These are phyloP conservation scores for Aspergillus tamarii DNA, from an alignment of 2,329 filamentous ascomycete genomes.

Conservation along the genomic window DNA sequence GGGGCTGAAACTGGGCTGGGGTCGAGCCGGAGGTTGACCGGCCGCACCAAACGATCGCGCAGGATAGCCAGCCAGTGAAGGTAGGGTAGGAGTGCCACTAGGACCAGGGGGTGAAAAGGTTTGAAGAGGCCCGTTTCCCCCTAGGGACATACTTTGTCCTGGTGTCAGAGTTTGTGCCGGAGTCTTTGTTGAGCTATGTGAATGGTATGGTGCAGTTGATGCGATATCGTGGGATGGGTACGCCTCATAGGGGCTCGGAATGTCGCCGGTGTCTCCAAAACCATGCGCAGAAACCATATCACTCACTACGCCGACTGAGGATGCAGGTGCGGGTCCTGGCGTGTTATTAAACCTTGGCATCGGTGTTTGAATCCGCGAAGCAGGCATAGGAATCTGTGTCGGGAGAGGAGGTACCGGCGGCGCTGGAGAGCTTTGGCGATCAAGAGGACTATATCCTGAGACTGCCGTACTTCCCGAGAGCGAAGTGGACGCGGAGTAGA, in stretches of 20 bases:
- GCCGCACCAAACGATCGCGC: constrained; percentile 22
- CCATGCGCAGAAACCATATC: constrained; percentile 15
- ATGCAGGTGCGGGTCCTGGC: constrained; percentile 20
- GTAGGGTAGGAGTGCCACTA: constrained; percentile 10
- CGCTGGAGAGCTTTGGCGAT: constrained; percentile 31
- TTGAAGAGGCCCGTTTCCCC: constrained; percentile 11
- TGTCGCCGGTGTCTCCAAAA: constrained; percentile 9
- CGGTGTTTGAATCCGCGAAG: constrained; percentile 17
- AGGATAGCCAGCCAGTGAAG: constrained; percentile 18
- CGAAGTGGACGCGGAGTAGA: constrained; percentile 59
- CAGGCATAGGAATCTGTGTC: constrained; percentile 25
- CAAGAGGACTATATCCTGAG: constrained; percentile 41
- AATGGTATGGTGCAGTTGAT: constrained; percentile 21
- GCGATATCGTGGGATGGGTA: neutral
- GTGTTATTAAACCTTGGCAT: constrained; percentile 17
- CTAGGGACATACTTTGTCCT: constrained; percentile 10
- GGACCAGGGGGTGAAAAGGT: constrained; percentile 16
- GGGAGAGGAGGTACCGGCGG: constrained; percentile 39
- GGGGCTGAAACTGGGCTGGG: constrained; percentile 20
- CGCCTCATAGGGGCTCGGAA: constrained; percentile 11
- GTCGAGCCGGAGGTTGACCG: constrained; percentile 13
- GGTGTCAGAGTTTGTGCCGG: constrained; percentile 25
- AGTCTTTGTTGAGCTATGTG: constrained; percentile 25
- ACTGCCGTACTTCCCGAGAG: constrained; percentile 36
- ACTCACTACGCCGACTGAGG: constrained; percentile 26